Percentiles rank a stretch among this genome's conserved stretches.
phyloP scores from a whole-genome alignment of 257 asterid genomes.

The Cinchona pubescens region DNA sequence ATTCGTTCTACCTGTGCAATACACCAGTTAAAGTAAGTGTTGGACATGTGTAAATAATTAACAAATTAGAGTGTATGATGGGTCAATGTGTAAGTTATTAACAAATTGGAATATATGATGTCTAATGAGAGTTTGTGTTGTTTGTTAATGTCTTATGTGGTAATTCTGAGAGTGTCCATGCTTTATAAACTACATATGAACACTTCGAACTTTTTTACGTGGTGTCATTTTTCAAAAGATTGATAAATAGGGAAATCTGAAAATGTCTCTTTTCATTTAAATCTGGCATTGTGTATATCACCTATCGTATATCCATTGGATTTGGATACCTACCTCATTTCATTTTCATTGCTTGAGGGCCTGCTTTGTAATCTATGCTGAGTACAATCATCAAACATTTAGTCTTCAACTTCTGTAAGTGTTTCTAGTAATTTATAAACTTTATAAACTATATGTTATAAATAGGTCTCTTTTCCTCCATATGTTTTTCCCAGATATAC shows the following conservation, averaged over 20 bases:
- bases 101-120: neutral
- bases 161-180: neutral
- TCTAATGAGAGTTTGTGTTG: neutral
- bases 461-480: conserved; percentile 4
- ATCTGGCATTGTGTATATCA: neutral
- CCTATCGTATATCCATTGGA: neutral
- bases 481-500: conserved; percentile 53
- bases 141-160: neutral
- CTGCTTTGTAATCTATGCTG: neutral
- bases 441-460: neutral
- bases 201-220: neutral
- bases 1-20: neutral
- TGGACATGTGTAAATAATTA: neutral
- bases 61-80: no score
- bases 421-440: neutral
- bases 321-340: neutral
- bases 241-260: neutral
- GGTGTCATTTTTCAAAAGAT: neutral
- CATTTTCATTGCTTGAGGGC: neutral
- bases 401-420: neutral
- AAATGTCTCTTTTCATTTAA: neutral
- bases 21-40: neutral
- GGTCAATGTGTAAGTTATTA: no score
- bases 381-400: neutral
- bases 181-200: neutral